Evolutionary conservation across 2,329 filamentous ascomycete genomes (phyloP).

Genomic region (Capronia coronata): DNA sequence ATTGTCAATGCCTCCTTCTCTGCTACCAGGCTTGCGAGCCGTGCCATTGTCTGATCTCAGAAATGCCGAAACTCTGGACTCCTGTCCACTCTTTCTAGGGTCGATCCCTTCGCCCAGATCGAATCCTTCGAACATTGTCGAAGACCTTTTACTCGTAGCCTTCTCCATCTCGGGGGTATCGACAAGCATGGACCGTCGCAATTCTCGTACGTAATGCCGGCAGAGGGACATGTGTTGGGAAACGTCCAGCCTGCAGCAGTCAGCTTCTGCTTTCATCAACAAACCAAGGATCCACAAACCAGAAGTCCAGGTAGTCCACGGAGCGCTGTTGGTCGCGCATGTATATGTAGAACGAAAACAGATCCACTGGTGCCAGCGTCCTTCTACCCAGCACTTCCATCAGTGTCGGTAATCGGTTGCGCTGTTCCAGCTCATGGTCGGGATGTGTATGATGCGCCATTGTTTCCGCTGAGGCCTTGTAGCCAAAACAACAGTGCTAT

Average conservation of each 20-base stretch:
- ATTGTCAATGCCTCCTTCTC: constrained; percentile 17
- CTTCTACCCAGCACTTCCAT: constrained; percentile 92
- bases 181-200: constrained; percentile 85
- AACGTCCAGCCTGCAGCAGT: constrained; percentile 82
- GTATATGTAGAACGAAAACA: constrained; percentile 99
- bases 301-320: constrained; percentile 97
- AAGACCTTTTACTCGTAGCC: constrained; percentile 74
- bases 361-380: constrained; percentile 89
- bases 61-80: constrained; percentile 87
- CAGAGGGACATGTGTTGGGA: constrained; percentile 96
- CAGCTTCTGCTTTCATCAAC: not conserved
- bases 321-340: constrained; percentile 98
- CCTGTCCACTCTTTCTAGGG: constrained; percentile 61
- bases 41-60: constrained; percentile 50
- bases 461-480: not conserved
- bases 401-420: constrained; percentile 85
- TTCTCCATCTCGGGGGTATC: constrained; percentile 87
- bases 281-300: constrained; percentile 54
- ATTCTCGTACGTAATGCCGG: constrained; percentile 91
- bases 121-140: constrained; percentile 65
- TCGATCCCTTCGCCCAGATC: constrained; percentile 54
- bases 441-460: constrained; percentile 18
- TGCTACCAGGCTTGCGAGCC: constrained; percentile 36
- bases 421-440: constrained; percentile 40
- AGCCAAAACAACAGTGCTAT: not conserved